Conservation (phyloP, 805 yeast species). For the Wickerhamomyces chaumierensis region DNA sequence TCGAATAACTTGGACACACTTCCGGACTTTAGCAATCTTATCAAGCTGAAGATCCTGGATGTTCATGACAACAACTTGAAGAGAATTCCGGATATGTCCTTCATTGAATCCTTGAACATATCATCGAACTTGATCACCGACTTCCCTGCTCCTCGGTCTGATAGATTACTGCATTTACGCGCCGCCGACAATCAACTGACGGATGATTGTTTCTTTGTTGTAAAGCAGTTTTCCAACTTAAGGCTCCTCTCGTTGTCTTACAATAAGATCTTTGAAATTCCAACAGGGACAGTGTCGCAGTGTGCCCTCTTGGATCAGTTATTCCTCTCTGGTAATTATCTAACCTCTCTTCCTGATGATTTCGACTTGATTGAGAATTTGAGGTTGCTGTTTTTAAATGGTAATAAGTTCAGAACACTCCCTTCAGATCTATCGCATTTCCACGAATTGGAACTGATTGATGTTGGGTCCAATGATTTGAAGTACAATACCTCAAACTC, state of each 20-base stretch:
- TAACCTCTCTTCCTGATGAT: constrained; percentile 75
- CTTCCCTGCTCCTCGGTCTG: constrained; percentile 27
- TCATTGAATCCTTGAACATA: constrained; percentile 44
- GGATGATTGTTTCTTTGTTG: constrained; percentile 63
- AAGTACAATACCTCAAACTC: constrained; percentile 89
- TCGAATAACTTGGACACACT: constrained; percentile 64
- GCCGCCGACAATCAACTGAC: constrained; percentile 76
- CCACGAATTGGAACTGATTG: constrained; percentile 53
- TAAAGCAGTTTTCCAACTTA: constrained; percentile 48
- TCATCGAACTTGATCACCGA: constrained; percentile 49
- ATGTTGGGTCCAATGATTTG: constrained; percentile 83
- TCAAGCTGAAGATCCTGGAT: constrained; percentile 56
- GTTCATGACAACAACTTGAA: constrained; percentile 78
- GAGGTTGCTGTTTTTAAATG: constrained; percentile 58
- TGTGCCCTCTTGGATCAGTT: constrained; percentile 49
- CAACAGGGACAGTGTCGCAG: constrained; percentile 55
- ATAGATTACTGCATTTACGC: constrained; percentile 41
- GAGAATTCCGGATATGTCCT: constrained; percentile 36
- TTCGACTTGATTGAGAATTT: constrained; percentile 51
- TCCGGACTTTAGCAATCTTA: constrained; percentile 55
- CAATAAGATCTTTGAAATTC: constrained; percentile 75
- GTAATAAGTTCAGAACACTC: constrained; percentile 72
- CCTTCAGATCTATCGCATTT: constrained; percentile 83
- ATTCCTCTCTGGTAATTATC: constrained; percentile 73
- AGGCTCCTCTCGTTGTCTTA: constrained; percentile 66